phyloP scores from a whole-genome alignment of 352 stramenopile species.

The Pythium dissotocum region DNA sequence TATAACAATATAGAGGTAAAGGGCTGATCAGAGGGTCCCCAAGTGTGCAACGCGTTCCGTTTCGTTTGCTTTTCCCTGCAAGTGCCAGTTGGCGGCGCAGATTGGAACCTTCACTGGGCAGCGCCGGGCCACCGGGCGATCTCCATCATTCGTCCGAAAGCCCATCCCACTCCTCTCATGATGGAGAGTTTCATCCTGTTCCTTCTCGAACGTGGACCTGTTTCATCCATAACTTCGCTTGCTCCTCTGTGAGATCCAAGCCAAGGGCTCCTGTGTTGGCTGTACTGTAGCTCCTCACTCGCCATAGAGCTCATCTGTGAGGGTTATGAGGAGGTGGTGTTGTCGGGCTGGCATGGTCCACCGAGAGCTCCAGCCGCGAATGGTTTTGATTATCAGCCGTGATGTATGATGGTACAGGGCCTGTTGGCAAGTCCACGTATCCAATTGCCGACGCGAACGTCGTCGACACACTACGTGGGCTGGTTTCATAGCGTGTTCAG shows the following conservation, averaged over 20 bases:
- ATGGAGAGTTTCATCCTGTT: background rate
- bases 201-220: background rate
- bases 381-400: background rate
- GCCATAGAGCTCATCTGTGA: too few species aligned
- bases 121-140: slow-evolving; percentile 10
- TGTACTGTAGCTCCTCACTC: too few species aligned
- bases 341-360: background rate
- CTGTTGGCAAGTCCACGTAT: background rate
- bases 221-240: background rate
- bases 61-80: slow-evolving; percentile 11
- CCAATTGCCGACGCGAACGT: background rate
- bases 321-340: too few species aligned
- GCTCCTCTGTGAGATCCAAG: too few species aligned
- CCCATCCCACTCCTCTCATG: background rate
- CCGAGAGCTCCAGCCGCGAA: background rate
- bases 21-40: background rate
- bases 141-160: background rate
- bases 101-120: slow-evolving; percentile 26
- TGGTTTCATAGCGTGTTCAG: background rate
- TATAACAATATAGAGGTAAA: background rate
- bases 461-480: background rate
- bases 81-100: slow-evolving; percentile 12
- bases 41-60: slow-evolving; percentile 9
- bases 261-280: too few species aligned
- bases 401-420: background rate